Conservation (phyloP, 768 basidiomycete genomes). For the Suillus americanus region DNA sequence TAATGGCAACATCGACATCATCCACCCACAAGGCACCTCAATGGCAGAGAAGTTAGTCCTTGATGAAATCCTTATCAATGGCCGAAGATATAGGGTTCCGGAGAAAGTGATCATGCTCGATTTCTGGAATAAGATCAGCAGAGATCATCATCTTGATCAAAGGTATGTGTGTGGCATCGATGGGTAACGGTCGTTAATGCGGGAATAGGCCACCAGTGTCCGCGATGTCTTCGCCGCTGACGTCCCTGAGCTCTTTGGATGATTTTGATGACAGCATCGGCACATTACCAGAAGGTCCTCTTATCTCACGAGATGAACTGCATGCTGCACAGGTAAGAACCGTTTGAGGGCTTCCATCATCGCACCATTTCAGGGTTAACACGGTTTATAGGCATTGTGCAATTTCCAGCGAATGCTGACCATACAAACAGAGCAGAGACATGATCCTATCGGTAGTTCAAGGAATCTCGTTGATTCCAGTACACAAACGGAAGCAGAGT, state of each 20-base stretch:
- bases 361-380: conserved; percentile 12
- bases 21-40: conserved; percentile 60
- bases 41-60: conserved; percentile 52
- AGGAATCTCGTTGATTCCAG: conserved; percentile 23
- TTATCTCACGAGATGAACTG: conserved; percentile 47
- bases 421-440: conserved; percentile 16
- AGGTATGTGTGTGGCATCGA: conserved; percentile 36
- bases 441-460: not conserved
- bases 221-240: conserved; percentile 67
- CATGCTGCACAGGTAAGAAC: conserved; percentile 56
- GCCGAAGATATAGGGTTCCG: conserved; percentile 88
- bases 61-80: conserved; percentile 86
- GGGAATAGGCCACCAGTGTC: conserved; percentile 31
- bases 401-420: conserved; percentile 30
- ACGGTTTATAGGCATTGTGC: conserved; percentile 37
- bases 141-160: conserved; percentile 39
- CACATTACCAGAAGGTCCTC: conserved; percentile 23
- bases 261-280: conserved; percentile 44
- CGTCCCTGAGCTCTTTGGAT: conserved; percentile 71
- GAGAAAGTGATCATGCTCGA: conserved; percentile 90
- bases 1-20: conserved; percentile 90
- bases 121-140: conserved; percentile 86
- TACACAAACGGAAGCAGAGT: conserved; percentile 29
- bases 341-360: conserved; percentile 6
- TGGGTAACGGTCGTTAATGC: not conserved